Percentiles rank a stretch among this genome's conserved stretches.
Conservation (phyloP, 1,139 yeast species). For the Kurtzmaniella quercitrusa region DNA sequence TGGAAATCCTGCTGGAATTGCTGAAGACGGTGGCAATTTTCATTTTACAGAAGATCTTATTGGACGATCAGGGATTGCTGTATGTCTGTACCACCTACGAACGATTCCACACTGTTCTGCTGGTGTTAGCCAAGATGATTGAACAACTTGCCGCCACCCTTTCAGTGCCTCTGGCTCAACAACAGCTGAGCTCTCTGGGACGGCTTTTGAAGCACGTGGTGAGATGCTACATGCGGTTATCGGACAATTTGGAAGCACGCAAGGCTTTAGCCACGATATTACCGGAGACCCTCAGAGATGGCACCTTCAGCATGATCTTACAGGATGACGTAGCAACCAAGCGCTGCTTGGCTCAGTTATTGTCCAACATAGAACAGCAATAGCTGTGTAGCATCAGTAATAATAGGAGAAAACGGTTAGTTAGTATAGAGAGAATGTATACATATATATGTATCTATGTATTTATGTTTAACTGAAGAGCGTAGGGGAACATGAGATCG, state of each 20-base stretch:
- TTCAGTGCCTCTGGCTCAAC: constrained; percentile 10
- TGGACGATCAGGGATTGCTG: constrained; percentile 86
- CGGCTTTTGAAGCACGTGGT: constrained; percentile 90
- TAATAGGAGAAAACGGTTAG: background rate
- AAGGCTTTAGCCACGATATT: constrained; percentile 78
- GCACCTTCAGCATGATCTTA: constrained; percentile 76
- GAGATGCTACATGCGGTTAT: constrained; percentile 83
- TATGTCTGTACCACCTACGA: constrained; percentile 95
- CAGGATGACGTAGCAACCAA: constrained; percentile 88
- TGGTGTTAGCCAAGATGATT: constrained; percentile 85
- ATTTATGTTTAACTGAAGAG: no score
- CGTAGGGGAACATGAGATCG: no score
- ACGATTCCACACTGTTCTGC: constrained; percentile 89
- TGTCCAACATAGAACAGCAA: constrained; percentile 56
- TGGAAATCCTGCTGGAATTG: constrained; percentile 93
- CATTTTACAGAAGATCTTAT: constrained; percentile 84
- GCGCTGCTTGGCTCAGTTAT: constrained; percentile 78
- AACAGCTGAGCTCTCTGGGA: constrained; percentile 52
- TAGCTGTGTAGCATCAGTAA: constrained; percentile 2
- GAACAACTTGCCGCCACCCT: constrained; percentile 50
- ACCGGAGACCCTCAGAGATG: constrained; percentile 86
- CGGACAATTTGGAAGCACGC: constrained; percentile 89
- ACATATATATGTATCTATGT: no score
- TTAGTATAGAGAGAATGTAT: no score
- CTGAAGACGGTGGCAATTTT: constrained; percentile 96